Conservation (phyloP, 371 early-diverging fungal species). For the Lichtheimia corymbifera region DNA sequence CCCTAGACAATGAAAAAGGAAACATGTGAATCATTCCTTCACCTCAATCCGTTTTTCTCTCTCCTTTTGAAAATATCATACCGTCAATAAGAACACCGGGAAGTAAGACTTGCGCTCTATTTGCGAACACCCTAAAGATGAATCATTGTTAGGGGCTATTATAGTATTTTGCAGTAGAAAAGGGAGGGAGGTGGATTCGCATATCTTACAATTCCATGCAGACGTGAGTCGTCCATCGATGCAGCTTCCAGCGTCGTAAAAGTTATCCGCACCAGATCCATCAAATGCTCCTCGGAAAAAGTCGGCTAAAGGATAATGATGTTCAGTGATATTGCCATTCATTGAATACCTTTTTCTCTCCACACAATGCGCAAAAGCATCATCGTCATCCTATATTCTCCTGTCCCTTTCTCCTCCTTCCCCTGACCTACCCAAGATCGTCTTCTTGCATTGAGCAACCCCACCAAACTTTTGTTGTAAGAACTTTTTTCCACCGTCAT, state of each 20-base stretch:
- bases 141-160: background rate
- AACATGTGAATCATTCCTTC: constrained; percentile 1
- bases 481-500: constrained; percentile 62
- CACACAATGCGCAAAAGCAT: no score
- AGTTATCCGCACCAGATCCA: constrained; percentile 94
- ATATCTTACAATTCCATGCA: constrained; percentile 86
- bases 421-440: constrained; percentile 57
- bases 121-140: constrained; percentile 69
- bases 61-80: constrained; percentile 28
- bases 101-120: constrained; percentile 92
- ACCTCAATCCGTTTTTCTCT: background rate
- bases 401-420: background rate
- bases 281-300: constrained; percentile 96
- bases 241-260: constrained; percentile 94
- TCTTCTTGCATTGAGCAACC: constrained; percentile 61
- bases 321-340: no score
- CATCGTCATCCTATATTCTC: background rate
- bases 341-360: no score
- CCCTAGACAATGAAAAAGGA: constrained; percentile 42
- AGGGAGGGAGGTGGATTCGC: background rate
- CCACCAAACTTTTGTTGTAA: constrained; percentile 73
- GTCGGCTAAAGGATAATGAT: constrained; percentile 52
- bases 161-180: constrained; percentile 1
- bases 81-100: constrained; percentile 83
- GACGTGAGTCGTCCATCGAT: constrained; percentile 95